Conservation (phyloP, 2,329 filamentous ascomycete species). For the Apiospora phragmitis region DNA sequence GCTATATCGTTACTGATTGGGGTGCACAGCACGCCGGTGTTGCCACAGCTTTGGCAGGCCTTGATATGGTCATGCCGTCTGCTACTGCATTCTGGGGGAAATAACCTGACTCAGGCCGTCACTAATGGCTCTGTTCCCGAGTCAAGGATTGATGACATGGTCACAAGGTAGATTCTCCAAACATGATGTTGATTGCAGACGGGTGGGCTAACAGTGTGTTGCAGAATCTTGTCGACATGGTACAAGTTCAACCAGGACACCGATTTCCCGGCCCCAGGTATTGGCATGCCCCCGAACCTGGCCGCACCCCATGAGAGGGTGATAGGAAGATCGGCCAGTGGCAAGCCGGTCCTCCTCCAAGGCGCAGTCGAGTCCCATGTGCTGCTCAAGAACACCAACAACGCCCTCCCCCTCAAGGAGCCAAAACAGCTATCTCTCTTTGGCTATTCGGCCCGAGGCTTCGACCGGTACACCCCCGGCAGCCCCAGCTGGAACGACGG, state of each 20-base stretch:
- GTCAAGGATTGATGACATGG: slow-evolving; percentile 62
- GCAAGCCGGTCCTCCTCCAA: slow-evolving; percentile 44
- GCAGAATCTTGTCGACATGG: slow-evolving; percentile 52
- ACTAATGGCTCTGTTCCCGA: slow-evolving; percentile 59
- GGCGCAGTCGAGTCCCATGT: slow-evolving; percentile 64
- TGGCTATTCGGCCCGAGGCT: slow-evolving; percentile 57
- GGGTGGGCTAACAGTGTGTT: rapidly evolving
- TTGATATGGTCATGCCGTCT: slow-evolving; percentile 73
- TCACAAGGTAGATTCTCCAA: slow-evolving; percentile 33
- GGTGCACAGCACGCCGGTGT: slow-evolving; percentile 65
- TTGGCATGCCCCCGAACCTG: slow-evolving; percentile 51
- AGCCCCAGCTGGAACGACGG: slow-evolving; percentile 33
- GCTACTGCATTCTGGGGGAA: slow-evolving; percentile 43
- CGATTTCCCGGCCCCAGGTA: slow-evolving; percentile 43
- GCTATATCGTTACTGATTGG: slow-evolving; percentile 60
- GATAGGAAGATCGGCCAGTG: slow-evolving; percentile 51
- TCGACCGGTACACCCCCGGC: slow-evolving; percentile 44
- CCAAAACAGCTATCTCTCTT: slow-evolving; percentile 56
- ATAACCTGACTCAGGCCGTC: slow-evolving; percentile 59
- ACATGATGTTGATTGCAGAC: too few relatives aligned
- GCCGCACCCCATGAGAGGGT: slow-evolving; percentile 49
- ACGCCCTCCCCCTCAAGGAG: slow-evolving; percentile 53
- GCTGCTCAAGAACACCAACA: slow-evolving; percentile 60
- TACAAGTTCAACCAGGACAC: slow-evolving; percentile 55
- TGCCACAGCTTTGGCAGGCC: slow-evolving; percentile 60